Evolutionary conservation across 441 rosid genomes (phyloP).

Genomic region (Omphalea diandra): DNA sequence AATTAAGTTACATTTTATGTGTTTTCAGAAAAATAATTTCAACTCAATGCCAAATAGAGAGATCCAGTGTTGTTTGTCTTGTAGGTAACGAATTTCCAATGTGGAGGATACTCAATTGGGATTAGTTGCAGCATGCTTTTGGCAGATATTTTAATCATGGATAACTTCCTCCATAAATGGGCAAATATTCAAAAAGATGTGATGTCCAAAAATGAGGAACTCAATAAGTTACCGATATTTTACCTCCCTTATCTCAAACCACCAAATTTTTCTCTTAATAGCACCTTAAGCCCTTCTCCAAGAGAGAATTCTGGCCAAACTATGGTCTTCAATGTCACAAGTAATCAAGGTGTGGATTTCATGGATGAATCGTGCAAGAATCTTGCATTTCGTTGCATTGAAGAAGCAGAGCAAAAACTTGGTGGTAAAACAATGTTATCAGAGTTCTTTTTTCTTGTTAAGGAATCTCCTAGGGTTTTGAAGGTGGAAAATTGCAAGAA

Average conservation of each 20-base stretch:
- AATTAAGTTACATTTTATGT: no score
- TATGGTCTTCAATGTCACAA: conserved; percentile 27
- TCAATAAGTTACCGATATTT: conserved; percentile 41
- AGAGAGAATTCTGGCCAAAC: conserved; percentile 34
- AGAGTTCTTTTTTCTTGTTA: conserved; percentile 41
- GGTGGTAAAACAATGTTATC: conserved; percentile 16
- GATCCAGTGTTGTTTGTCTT: neutral
- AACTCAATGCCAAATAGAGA: neutral
- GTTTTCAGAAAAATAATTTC: no score
- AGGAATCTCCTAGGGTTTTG: conserved; percentile 32
- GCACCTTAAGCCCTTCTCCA: conserved; percentile 30
- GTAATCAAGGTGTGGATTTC: neutral
- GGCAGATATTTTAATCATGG: conserved; percentile 47
- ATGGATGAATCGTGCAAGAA: conserved; percentile 20
- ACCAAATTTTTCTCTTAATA: neutral
- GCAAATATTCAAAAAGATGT: conserved; percentile 45
- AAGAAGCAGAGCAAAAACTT: conserved; percentile 32
- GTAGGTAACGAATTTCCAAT: conserved; percentile 74
- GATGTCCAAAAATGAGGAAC: conserved; percentile 22
- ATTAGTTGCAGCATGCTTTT: conserved; percentile 69
- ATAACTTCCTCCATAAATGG: conserved; percentile 57
- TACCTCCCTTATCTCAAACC: conserved; percentile 46
- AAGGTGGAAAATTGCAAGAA: conserved; percentile 36
- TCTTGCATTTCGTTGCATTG: conserved; percentile 31
- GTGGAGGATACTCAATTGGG: conserved; percentile 85